These are phyloP conservation scores for Zelopaecilomyces penicillatus DNA, from an alignment of 2,329 filamentous ascomycete genomes.

Conservation along the genomic window DNA sequence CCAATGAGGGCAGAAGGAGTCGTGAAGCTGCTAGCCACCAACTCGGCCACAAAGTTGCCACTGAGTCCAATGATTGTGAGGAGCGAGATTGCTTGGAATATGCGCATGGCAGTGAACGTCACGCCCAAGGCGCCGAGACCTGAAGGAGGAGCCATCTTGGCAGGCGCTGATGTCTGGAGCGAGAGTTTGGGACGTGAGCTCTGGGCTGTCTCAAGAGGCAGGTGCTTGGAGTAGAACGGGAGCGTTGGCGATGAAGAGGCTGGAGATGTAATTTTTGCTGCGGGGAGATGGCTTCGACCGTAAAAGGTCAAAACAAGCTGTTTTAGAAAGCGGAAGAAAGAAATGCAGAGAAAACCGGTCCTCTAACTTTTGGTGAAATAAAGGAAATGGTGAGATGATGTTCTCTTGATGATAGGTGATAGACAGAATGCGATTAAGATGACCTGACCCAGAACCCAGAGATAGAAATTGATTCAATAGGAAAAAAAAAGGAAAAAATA, in stretches of 20 bases:
- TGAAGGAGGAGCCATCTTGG: slow-evolving; percentile 39
- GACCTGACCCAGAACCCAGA: slow-evolving; percentile 14
- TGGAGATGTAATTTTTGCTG: slow-evolving; percentile 26
- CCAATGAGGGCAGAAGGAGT: slow-evolving; percentile 68
- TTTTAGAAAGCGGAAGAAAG: no score
- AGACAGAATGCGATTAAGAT: slow-evolving; percentile 17
- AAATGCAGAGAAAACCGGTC: no score
- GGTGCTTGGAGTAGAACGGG: slow-evolving; percentile 33
- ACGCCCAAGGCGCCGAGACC: slow-evolving; percentile 65
- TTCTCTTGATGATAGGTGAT: slow-evolving; percentile 2
- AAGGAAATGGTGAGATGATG: no score
- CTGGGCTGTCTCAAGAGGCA: slow-evolving; percentile 32
- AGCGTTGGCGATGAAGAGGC: slow-evolving; percentile 20
- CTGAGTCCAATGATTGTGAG: slow-evolving; percentile 72
- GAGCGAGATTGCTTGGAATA: slow-evolving; percentile 62
- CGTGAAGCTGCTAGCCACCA: slow-evolving; percentile 55
- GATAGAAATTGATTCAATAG: slow-evolving; percentile 14
- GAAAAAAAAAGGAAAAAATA: slow-evolving; percentile 15
- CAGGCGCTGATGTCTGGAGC: slow-evolving; percentile 27
- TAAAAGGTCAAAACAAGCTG: slow-evolving; percentile 2
- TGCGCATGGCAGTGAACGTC: slow-evolving; percentile 67
- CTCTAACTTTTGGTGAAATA: no score
- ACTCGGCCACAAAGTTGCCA: slow-evolving; percentile 72
- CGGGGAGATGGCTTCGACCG: neutral
- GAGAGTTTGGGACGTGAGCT: slow-evolving; percentile 34